A percentile compares a stretch with the other conserved stretches of the same genome.
phyloP scores from a whole-genome alignment of 2,329 filamentous ascomycete genomes.

The Acrodontium crateriforme region DNA sequence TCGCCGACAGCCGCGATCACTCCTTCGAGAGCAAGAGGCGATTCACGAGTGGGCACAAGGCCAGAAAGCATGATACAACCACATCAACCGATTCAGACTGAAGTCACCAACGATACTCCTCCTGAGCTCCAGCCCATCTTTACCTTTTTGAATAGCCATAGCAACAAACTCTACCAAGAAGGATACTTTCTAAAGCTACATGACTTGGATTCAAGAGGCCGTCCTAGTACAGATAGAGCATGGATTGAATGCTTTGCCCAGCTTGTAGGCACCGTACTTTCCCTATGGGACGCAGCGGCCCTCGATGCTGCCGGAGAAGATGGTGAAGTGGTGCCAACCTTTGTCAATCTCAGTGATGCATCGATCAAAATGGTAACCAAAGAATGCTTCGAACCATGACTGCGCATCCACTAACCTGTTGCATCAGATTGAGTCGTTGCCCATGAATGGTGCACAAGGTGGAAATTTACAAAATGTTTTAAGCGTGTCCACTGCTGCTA shows the following conservation, averaged over 20 bases:
- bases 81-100: constrained; percentile 75
- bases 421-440: constrained; percentile 53
- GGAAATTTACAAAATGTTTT: constrained; percentile 86
- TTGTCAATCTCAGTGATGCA: constrained; percentile 93
- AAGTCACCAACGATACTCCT: constrained; percentile 69
- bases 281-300: constrained; percentile 87
- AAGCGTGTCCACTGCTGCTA: constrained; percentile 86
- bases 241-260: constrained; percentile 98
- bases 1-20: constrained; percentile 11
- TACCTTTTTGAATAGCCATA: constrained; percentile 83
- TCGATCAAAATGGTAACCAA: constrained; percentile 96
- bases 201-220: constrained; percentile 82
- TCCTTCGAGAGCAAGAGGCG: constrained; percentile 29
- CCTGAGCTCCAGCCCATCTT: constrained; percentile 93
- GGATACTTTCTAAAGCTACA: constrained; percentile 96
- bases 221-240: constrained; percentile 68
- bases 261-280: constrained; percentile 85
- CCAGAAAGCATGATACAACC: constrained; percentile 77
- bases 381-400: too few relatives aligned
- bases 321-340: constrained; percentile 75
- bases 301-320: constrained; percentile 76
- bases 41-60: constrained; percentile 44
- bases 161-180: constrained; percentile 93
- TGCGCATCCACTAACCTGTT: constrained; percentile 3
- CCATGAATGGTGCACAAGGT: constrained; percentile 62